Evolutionary conservation across 2,329 filamentous ascomycete species (phyloP).

Genomic region (Clarireedia sp.): DNA sequence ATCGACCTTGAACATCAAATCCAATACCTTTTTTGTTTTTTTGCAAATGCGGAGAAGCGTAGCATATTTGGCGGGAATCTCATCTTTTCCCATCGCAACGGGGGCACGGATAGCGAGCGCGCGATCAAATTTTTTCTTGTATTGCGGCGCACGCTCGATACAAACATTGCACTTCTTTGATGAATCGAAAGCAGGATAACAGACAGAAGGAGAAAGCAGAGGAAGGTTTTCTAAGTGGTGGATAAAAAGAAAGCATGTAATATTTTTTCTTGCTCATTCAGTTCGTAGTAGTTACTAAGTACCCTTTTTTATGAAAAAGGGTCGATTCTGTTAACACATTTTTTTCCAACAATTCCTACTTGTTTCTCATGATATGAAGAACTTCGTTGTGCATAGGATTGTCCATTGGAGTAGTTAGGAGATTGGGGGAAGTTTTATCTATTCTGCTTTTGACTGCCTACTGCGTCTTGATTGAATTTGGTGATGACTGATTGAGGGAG

Average conservation of each 20-base stretch:
- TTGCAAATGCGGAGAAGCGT: slow-evolving; percentile 2
- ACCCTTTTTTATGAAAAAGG: slow-evolving; percentile 10
- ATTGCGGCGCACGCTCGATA: slow-evolving; percentile 1
- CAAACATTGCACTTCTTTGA: background rate
- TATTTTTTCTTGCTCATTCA: slow-evolving; percentile 18
- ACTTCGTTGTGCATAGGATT: slow-evolving; percentile 19
- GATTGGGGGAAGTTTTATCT: too few species aligned
- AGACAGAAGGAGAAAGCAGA: slow-evolving; percentile 8
- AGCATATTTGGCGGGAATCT: slow-evolving; percentile 6
- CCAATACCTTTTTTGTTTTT: background rate
- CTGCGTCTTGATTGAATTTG: too few species aligned
- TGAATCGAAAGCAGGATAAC: slow-evolving; percentile 8
- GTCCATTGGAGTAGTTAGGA: background rate
- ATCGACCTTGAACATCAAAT: background rate
- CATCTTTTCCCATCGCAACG: background rate
- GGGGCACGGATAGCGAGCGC: slow-evolving; percentile 1
- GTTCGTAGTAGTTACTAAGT: slow-evolving; percentile 16
- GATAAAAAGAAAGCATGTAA: slow-evolving; percentile 17
- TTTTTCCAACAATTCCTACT: background rate
- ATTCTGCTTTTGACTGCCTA: too few species aligned
- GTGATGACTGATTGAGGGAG: too few species aligned
- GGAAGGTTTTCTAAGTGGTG: background rate
- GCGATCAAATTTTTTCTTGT: slow-evolving; percentile 1
- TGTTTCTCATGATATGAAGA: background rate
- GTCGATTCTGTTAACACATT: background rate